Evolutionary conservation across 306 rosid genomes (phyloP).

Genomic region (Astragalus membranaceus): DNA sequence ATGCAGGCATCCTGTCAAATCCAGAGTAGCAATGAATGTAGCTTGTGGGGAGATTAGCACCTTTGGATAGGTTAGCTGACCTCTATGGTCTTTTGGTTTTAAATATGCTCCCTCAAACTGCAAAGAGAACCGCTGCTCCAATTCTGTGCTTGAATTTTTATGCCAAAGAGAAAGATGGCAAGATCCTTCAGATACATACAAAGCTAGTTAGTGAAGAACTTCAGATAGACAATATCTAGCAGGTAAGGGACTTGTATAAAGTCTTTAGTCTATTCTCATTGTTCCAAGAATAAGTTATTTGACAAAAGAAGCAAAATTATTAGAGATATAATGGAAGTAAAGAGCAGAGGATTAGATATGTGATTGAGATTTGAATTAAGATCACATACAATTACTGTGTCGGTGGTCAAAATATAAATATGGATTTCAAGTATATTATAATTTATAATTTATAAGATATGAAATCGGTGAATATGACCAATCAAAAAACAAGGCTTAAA

Average conservation of each 20-base stretch:
- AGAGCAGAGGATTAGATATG: background rate
- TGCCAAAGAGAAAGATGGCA: conserved; percentile 73
- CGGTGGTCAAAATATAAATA: background rate
- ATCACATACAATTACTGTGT: background rate
- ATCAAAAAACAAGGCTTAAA: background rate
- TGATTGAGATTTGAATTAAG: conserved; percentile 11
- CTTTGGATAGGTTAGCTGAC: conserved; percentile 66
- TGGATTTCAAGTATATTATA: background rate
- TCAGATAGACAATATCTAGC: background rate
- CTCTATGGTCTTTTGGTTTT: conserved; percentile 51
- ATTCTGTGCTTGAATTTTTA: conserved; percentile 39
- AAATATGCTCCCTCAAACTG: conserved; percentile 67
- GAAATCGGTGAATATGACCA: background rate
- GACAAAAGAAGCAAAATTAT: background rate
- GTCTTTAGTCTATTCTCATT: background rate
- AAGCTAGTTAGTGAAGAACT: conserved; percentile 12
- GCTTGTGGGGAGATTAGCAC: conserved; percentile 80
- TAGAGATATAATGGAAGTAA: background rate
- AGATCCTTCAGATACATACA: conserved; percentile 47
- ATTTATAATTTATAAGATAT: background rate
- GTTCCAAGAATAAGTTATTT: conserved; percentile 1
- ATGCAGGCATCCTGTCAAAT: conserved; percentile 63
- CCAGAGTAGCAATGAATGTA: conserved; percentile 68
- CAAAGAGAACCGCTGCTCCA: conserved; percentile 57
- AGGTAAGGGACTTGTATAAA: background rate